These are phyloP conservation scores for Penicillium daleae DNA, from an alignment of 495 filamentous ascomycete species.

Conservation along the genomic window DNA sequence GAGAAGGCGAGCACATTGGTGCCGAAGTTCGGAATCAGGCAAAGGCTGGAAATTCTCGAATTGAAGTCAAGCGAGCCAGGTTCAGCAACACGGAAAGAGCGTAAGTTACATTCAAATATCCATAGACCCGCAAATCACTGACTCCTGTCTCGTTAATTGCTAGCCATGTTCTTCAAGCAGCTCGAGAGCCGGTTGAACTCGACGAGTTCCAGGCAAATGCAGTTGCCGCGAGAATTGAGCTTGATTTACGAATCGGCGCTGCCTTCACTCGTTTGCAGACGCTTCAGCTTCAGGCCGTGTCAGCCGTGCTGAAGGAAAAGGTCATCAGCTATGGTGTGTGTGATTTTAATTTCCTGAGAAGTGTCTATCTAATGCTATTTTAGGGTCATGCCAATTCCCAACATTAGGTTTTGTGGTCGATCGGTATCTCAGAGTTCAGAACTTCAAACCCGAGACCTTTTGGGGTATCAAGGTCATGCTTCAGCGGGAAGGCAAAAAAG, in stretches of 20 bases:
- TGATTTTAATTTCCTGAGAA: neutral
- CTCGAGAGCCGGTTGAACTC: conserved; percentile 71
- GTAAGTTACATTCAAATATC: conserved; percentile 50
- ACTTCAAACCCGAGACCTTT: conserved; percentile 90
- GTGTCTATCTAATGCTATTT: conserved; percentile 24
- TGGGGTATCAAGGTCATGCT: conserved; percentile 90
- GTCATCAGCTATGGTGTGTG: conserved; percentile 83
- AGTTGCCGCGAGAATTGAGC: conserved; percentile 85
- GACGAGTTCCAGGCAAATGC: conserved; percentile 88
- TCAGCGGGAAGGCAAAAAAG: conserved; percentile 73
- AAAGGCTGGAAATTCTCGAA: conserved; percentile 65
- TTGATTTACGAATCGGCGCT: conserved; percentile 88
- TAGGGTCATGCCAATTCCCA: conserved; percentile 95
- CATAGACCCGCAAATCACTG: neutral
- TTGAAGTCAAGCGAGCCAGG: conserved; percentile 81
- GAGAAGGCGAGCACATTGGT: conserved; percentile 96
- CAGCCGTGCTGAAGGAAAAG: conserved; percentile 60
- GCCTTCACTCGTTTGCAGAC: conserved; percentile 92
- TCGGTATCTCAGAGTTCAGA: conserved; percentile 86
- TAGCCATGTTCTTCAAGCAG: conserved; percentile 82
- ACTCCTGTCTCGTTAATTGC: neutral
- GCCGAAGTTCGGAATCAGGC: conserved; percentile 88
- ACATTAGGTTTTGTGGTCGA: conserved; percentile 97
- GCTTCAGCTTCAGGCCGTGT: conserved; percentile 67
- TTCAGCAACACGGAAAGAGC: conserved; percentile 97